Evolutionary conservation across 805 yeast genomes (phyloP).

Genomic region (Jamesozyma jinghongensis): DNA sequence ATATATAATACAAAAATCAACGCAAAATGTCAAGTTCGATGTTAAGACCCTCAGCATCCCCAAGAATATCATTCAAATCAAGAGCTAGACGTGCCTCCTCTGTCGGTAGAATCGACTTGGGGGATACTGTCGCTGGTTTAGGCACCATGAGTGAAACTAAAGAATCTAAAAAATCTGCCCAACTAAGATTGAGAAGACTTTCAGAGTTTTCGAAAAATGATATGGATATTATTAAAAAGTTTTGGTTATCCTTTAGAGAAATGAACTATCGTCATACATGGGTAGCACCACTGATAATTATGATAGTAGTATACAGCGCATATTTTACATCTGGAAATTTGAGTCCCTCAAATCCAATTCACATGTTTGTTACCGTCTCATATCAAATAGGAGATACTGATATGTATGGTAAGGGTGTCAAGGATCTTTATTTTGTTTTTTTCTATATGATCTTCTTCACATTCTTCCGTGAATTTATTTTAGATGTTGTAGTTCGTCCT

Average conservation of each 20-base stretch:
- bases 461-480: slow-evolving; percentile 78
- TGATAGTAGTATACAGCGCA: slow-evolving; percentile 34
- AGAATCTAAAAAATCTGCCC: slow-evolving; percentile 32
- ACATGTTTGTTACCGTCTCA: slow-evolving; percentile 54
- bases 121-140: slow-evolving; percentile 60
- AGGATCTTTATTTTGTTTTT: slow-evolving; percentile 71
- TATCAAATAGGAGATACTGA: slow-evolving; percentile 54
- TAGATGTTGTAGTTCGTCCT: slow-evolving; percentile 76
- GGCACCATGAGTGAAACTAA: slow-evolving; percentile 52
- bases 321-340: slow-evolving; percentile 51
- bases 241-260: slow-evolving; percentile 43
- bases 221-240: slow-evolving; percentile 44
- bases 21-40: neutral
- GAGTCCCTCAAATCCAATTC: slow-evolving; percentile 51
- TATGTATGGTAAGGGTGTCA: slow-evolving; percentile 75
- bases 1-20: no score
- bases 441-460: slow-evolving; percentile 83
- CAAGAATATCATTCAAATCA: neutral
- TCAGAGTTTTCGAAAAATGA: slow-evolving; percentile 33
- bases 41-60: neutral
- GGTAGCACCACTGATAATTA: slow-evolving; percentile 53
- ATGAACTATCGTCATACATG: slow-evolving; percentile 49
- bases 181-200: slow-evolving; percentile 7
- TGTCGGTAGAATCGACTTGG: slow-evolving; percentile 65
- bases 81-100: slow-evolving; percentile 46